A percentile compares a stretch with the other conserved stretches of the same genome.
Evolutionary conservation across 768 basidiomycete species (phyloP).

Genomic region (Leccinellum albellum): DNA sequence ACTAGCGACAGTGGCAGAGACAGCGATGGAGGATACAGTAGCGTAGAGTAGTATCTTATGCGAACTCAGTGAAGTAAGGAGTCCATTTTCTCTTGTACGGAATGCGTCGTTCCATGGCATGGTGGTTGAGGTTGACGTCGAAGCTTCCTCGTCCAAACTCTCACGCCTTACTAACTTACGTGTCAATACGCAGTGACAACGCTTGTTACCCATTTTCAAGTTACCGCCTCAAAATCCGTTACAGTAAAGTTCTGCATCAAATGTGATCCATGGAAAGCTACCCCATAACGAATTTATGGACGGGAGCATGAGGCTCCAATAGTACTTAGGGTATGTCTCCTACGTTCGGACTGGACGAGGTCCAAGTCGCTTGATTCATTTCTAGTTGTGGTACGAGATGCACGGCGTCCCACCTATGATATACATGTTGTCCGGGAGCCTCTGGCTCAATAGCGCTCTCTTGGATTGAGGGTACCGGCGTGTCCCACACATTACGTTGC

Average conservation of each 20-base stretch:
- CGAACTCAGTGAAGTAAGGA: conserved; percentile 49
- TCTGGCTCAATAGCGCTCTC: not conserved
- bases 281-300: not conserved
- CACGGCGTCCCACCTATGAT: not conserved
- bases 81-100: conserved; percentile 47
- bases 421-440: not conserved
- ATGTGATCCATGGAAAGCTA: not conserved
- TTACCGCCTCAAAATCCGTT: not conserved
- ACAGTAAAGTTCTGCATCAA: not conserved
- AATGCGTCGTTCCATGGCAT: conserved; percentile 53
- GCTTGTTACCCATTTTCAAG: not conserved
- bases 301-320: not conserved
- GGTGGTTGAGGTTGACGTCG: not conserved
- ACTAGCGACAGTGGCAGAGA: conserved; percentile 70
- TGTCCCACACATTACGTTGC: no score
- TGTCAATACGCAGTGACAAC: no score
- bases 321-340: not conserved
- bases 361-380: not conserved
- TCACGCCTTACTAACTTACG: conserved; percentile 1
- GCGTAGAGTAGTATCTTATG: conserved; percentile 71
- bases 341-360: not conserved
- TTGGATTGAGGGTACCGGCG: no score
- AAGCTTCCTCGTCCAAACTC: conserved; percentile 19
- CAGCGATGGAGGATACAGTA: conserved; percentile 60
- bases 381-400: not conserved